Conservation (phyloP, 805 yeast species). For the Ogataea henricii region DNA sequence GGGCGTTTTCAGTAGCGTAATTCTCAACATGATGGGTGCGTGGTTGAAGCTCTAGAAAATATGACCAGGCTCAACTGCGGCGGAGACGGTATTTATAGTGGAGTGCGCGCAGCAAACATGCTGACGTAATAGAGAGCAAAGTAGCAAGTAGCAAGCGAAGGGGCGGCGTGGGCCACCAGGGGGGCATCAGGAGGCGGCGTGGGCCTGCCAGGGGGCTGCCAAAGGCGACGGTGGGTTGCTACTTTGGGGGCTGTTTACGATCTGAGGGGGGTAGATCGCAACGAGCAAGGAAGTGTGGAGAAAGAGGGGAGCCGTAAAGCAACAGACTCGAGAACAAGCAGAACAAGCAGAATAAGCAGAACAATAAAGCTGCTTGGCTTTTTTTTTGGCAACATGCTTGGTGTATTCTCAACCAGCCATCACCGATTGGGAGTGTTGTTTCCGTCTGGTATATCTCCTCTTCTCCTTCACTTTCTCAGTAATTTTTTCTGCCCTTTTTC, state of each 20-base stretch:
- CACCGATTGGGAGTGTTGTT: too few species aligned
- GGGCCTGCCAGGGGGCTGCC: too few species aligned
- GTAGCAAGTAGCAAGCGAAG: neutral
- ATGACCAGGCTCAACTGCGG: too few species aligned
- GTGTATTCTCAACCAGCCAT: too few species aligned
- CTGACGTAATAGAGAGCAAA: neutral
- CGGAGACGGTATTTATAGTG: neutral
- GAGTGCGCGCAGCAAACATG: neutral
- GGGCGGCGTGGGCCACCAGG: too few species aligned
- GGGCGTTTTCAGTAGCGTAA: constrained; percentile 5
- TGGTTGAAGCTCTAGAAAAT: neutral
- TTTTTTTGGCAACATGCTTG: too few species aligned
- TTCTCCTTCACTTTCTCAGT: too few species aligned
- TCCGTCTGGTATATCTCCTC: too few species aligned
- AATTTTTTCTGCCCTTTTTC: neutral
- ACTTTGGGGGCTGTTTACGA: neutral
- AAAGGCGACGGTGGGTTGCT: neutral
- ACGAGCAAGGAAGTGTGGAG: neutral
- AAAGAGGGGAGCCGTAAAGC: neutral
- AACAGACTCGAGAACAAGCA: neutral
- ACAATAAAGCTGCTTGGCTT: too few species aligned
- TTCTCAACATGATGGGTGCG: neutral
- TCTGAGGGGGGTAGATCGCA: neutral
- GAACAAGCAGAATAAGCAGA: neutral
- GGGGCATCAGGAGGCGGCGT: too few species aligned